Percentiles rank a stretch among this genome's conserved stretches.
Evolutionary conservation across 1,284 basidiomycete species (phyloP).

Genomic region (Heimioporus punctisporus): DNA sequence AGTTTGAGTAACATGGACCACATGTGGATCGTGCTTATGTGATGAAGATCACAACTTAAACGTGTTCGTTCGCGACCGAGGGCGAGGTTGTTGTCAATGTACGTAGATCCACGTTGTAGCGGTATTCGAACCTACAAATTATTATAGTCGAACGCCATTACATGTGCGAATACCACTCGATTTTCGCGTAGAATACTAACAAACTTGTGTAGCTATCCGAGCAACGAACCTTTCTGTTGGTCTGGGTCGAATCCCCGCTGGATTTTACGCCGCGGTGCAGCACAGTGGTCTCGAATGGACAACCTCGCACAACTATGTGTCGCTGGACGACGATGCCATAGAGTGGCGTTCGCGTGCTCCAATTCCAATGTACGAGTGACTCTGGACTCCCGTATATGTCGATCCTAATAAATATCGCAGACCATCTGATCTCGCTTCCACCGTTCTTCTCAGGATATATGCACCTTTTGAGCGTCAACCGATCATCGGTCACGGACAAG

Average conservation of each 20-base stretch:
- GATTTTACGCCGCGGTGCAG: background rate
- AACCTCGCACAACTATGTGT: background rate
- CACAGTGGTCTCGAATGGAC: background rate
- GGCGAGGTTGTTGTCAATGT: too few relatives aligned
- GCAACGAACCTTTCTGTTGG: background rate
- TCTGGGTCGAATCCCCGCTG: background rate
- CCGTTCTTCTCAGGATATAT: background rate
- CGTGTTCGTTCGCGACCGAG: too few relatives aligned
- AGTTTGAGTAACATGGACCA: too few relatives aligned
- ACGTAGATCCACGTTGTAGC: too few relatives aligned
- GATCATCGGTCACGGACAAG: background rate
- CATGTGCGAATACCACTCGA: too few relatives aligned
- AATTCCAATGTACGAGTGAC: background rate
- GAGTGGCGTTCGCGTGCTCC: background rate
- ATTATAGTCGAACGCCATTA: too few relatives aligned
- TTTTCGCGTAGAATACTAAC: too few relatives aligned
- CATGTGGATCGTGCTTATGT: too few relatives aligned
- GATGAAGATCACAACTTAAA: too few relatives aligned
- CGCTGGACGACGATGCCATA: background rate
- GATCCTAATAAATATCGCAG: background rate
- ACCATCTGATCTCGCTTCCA: background rate
- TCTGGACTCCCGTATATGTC: background rate
- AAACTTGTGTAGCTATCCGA: background rate
- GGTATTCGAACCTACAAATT: too few relatives aligned
- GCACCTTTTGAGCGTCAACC: background rate